Evolutionary conservation across 2,329 filamentous ascomycete genomes (phyloP).

Genomic region (Xylariaceae sp.): DNA sequence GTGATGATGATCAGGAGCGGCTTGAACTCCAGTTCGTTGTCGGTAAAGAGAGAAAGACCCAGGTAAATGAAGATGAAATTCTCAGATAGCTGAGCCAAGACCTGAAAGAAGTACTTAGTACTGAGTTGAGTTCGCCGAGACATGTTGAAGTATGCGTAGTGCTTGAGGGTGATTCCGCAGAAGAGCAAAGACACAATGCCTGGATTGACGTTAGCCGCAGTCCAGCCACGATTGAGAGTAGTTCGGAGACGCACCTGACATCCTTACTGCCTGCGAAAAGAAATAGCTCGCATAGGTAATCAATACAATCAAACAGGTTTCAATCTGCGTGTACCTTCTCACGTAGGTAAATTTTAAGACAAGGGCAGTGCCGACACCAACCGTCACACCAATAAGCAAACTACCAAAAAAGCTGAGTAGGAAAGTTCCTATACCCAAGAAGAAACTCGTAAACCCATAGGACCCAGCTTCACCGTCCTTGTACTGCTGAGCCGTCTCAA

Average conservation of each 20-base stretch:
- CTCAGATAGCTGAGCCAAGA: conserved; percentile 90
- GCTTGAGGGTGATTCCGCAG: conserved; percentile 96
- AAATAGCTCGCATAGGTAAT: conserved; percentile 97
- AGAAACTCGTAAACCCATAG: conserved; percentile 74
- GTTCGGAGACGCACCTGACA: conserved; percentile 71
- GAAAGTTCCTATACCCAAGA: conserved; percentile 92
- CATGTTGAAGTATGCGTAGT: conserved; percentile 99
- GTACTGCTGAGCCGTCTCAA: conserved; percentile 95
- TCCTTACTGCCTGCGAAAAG: conserved; percentile 90
- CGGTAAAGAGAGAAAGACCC: conserved; percentile 89
- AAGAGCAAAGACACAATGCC: conserved; percentile 95
- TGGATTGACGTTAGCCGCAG: conserved; percentile 29
- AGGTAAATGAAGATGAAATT: conserved; percentile 99
- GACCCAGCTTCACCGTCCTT: conserved; percentile 68
- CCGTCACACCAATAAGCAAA: conserved; percentile 78
- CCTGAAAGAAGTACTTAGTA: conserved; percentile 95
- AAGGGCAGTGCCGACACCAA: conserved; percentile 83
- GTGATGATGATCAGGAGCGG: conserved; percentile 93
- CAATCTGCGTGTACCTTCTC: conserved; percentile 88
- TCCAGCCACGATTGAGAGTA: background rate
- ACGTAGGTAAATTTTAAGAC: conserved; percentile 93
- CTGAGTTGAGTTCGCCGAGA: conserved; percentile 94
- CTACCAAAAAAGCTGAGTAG: conserved; percentile 94
- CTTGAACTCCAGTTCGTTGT: conserved; percentile 82
- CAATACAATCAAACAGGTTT: conserved; percentile 89